Evolutionary conservation across 2,329 filamentous ascomycete genomes (phyloP), one percentile per base, ranked within the genome.

Genomic region (Neonectria ditissima): DNA sequence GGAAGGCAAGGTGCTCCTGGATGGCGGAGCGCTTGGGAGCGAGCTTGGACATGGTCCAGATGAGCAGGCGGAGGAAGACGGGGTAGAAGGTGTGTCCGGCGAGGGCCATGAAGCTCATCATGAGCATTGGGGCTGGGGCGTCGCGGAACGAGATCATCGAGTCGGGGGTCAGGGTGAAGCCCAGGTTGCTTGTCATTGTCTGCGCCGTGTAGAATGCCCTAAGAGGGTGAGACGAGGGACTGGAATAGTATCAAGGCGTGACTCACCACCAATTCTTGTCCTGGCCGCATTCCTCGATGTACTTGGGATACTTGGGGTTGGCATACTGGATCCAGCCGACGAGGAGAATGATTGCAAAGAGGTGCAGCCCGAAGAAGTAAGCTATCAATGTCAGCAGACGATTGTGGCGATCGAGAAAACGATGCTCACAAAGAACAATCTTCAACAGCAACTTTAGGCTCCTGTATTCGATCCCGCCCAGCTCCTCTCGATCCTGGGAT

Each of bases 11-110:
- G 0, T 84, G 75, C 37, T 84, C 81, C 2, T 77, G 75, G 51
- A 80, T 81, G 0, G 75, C 69, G 0, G 79, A 73, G 51, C 76
- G 59, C 5, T 78, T 73, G 0, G 84, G 82, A 0, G 80, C 73
- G 3, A 83, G 55, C 66, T 83, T 86, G 50, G 79, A 84, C 69
- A 85, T 81, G 7, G 74, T 75, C 87, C 87, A 91, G 39, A 91
- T 83, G 9, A 86, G 78, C 1, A 89, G 74, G 1, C 89, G 82
- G 0, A 89, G 80, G 55, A 89, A 81, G 20, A 87, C 77, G 0
- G 88, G 88, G 61, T 88, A 91, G 50, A 80, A 81, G 0, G 85
- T 87, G 56, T 87, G 85, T 2, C 85, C 86, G 0, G 83, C 82
- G 7, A 86, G 80, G 3, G 84, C 84, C 2, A 86, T 68, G 14